Evolutionary conservation across 768 basidiomycete species (phyloP).

Genomic region (Hypholoma fasciculare): DNA sequence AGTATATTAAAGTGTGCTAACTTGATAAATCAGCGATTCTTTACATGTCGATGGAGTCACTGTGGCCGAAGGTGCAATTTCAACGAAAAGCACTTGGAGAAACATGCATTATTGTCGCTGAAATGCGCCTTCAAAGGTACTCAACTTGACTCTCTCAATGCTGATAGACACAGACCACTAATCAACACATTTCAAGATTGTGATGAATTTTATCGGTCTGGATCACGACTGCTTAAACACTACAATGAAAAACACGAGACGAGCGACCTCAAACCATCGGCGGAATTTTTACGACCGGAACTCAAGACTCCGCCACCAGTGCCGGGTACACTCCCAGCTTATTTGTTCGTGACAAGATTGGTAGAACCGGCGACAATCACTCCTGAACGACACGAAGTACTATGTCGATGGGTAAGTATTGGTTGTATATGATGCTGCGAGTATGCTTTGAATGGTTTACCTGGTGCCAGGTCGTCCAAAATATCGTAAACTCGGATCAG

Average conservation of each 20-base stretch:
- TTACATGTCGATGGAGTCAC: conserved; percentile 54
- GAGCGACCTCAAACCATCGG: conserved; percentile 31
- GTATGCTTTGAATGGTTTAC: no score
- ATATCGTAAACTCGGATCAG: conserved; percentile 23
- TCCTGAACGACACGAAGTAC: conserved; percentile 45
- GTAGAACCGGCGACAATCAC: conserved; percentile 48
- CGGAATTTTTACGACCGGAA: conserved; percentile 32
- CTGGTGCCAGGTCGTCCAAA: conserved; percentile 39
- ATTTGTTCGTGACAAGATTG: conserved; percentile 45
- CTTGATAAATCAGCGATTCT: conserved; percentile 30
- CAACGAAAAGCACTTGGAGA: conserved; percentile 50
- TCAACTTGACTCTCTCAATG: neutral
- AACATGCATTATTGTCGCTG: conserved; percentile 46
- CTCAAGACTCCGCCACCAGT: conserved; percentile 32
- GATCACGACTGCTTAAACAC: conserved; percentile 51
- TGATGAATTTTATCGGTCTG: conserved; percentile 43
- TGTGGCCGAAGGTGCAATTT: conserved; percentile 48
- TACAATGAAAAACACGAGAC: conserved; percentile 39
- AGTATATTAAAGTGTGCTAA: neutral
- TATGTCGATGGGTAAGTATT: conserved; percentile 55
- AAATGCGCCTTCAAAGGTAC: conserved; percentile 55
- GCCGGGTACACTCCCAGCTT: conserved; percentile 49
- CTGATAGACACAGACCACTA: neutral
- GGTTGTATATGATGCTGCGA: neutral
- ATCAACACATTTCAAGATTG: conserved; percentile 44